Evolutionary conservation across 805 yeast species (phyloP).

Genomic region (Wickerhamomyces rabaulensis): DNA sequence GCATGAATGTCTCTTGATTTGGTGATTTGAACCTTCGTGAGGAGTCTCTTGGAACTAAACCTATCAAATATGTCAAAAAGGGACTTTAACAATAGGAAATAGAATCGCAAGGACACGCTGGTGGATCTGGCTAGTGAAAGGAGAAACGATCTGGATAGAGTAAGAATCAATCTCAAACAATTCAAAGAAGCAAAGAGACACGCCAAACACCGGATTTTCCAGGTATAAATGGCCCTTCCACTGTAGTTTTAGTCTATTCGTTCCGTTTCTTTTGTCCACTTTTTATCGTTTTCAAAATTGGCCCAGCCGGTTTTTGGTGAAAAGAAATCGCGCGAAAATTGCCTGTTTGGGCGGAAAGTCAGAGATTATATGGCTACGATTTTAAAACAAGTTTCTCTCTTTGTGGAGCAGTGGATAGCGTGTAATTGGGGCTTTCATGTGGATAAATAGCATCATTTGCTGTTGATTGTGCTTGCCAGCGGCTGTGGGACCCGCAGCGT

Average conservation of each 20-base stretch:
- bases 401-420: too few relatives aligned
- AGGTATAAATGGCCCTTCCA: too few relatives aligned
- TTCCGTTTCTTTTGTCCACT: background rate
- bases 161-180: background rate
- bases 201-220: too few relatives aligned
- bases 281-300: too few relatives aligned
- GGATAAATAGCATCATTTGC: too few relatives aligned
- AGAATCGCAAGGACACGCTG: background rate
- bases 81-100: background rate
- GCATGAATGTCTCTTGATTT: background rate
- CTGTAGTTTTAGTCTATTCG: too few relatives aligned
- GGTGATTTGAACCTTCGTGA: background rate
- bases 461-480: background rate
- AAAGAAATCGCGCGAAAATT: background rate
- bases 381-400: too few relatives aligned
- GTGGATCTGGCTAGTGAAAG: background rate
- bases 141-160: background rate
- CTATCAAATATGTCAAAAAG: background rate
- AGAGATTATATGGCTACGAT: too few relatives aligned
- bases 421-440: too few relatives aligned
- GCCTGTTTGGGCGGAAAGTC: background rate
- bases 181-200: too few relatives aligned
- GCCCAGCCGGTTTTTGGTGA: too few relatives aligned
- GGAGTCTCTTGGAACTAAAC: background rate
- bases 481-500: constrained; percentile 19